Percentiles rank a stretch among this genome's conserved stretches.
Evolutionary conservation across 331 rosid genomes (phyloP).

Genomic region (Quercus lobata): DNA sequence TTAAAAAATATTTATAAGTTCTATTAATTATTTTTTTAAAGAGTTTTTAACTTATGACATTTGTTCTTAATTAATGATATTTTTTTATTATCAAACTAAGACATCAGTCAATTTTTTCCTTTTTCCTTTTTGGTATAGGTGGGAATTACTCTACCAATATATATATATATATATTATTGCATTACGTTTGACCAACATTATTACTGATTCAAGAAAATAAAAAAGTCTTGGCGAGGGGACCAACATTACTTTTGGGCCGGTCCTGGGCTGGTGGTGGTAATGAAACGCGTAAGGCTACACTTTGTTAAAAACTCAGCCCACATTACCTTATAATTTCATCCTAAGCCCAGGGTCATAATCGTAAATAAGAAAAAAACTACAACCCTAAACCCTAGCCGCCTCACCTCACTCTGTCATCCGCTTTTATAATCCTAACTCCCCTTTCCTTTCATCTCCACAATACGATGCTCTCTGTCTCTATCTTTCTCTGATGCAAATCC

Average conservation of each 20-base stretch:
- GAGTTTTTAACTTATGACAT: rapidly evolving
- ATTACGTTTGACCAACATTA: no score
- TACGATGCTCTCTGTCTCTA: neutral
- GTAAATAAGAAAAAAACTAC: neutral
- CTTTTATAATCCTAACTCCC: neutral
- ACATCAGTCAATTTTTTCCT: no score
- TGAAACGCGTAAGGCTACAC: neutral
- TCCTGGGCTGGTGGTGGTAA: neutral
- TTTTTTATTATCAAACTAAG: no score
- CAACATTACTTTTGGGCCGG: neutral
- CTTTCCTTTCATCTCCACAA: neutral
- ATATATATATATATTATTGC: no score
- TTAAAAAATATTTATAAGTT: no score
- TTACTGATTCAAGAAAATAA: no score
- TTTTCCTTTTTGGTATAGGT: no score
- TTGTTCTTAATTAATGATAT: rapidly evolving
- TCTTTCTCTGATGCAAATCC: neutral
- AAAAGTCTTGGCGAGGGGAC: no score
- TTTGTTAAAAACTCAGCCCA: neutral
- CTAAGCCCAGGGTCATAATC: neutral
- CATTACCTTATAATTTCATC: neutral
- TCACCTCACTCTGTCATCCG: no score
- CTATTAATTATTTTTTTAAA: rapidly evolving
- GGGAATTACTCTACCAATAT: no score
- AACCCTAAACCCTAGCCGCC: conserved; percentile 21